Evolutionary conservation across 768 basidiomycete genomes (phyloP).

Genomic region (Boletus vinaceobasis): DNA sequence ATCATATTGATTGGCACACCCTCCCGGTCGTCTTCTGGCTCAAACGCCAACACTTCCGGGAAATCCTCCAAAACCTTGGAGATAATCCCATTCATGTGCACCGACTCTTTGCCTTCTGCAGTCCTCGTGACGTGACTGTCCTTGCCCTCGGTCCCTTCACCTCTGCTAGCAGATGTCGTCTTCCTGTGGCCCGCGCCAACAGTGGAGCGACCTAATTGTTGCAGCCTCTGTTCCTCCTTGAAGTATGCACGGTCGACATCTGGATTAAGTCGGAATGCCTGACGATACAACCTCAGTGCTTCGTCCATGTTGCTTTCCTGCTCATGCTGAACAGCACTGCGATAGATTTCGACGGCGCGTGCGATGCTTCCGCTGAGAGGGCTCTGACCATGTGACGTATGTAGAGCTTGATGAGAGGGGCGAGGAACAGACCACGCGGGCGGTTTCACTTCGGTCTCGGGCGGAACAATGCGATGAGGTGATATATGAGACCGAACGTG

Average conservation of each 20-base stretch:
- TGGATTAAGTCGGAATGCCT: conserved; percentile 74
- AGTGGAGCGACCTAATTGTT: conserved; percentile 7
- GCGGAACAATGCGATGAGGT: not conserved
- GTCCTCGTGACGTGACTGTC: conserved; percentile 65
- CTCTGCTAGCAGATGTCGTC: conserved; percentile 78
- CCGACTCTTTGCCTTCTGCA: conserved; percentile 32
- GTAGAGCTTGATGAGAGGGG: conserved; percentile 10
- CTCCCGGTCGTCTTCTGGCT: conserved; percentile 64
- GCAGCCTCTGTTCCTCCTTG: conserved; percentile 44
- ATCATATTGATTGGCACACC: conserved; percentile 53
- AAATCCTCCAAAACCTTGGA: conserved; percentile 49
- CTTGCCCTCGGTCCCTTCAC: conserved; percentile 57
- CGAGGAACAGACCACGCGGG: conserved; percentile 14
- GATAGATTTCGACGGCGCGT: conserved; percentile 63
- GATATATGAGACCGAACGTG: conserved; percentile 2
- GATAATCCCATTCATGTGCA: conserved; percentile 38
- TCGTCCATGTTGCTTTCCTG: conserved; percentile 71
- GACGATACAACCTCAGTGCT: conserved; percentile 72
- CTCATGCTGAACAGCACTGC: conserved; percentile 68
- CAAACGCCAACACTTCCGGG: conserved; percentile 50
- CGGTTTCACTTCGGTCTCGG: conserved; percentile 5
- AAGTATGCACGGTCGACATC: conserved; percentile 73
- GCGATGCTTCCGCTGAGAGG: conserved; percentile 35
- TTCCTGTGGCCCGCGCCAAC: conserved; percentile 57
- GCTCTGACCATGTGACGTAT: conserved; percentile 26